These are phyloP conservation scores for Cercospora beticola DNA, from an alignment of 2,329 filamentous ascomycete species.

Conservation along the genomic window DNA sequence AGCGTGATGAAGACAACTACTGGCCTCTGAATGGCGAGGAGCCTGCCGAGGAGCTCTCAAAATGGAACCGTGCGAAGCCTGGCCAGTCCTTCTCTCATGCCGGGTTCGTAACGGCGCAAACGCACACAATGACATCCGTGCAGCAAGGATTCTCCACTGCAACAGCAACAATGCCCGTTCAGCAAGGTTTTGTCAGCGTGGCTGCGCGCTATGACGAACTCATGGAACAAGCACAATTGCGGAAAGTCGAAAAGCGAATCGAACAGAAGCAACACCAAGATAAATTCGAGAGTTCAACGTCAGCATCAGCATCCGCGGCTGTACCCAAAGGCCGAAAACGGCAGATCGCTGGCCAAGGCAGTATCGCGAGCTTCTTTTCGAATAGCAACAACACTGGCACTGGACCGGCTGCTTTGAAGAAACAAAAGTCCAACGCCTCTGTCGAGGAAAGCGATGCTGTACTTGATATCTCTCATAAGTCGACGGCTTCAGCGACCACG, in stretches of 20 bases:
- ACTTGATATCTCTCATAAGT: conserved; percentile 10
- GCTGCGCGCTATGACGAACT: conserved; percentile 41
- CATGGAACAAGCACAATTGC: conserved; percentile 38
- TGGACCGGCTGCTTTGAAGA: neutral
- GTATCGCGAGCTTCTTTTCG: conserved; percentile 55
- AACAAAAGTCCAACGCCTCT: neutral
- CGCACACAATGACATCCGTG: conserved; percentile 28
- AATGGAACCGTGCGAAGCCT: conserved; percentile 40
- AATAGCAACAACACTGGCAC: conserved; percentile 24
- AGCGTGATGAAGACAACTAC: conserved; percentile 63
- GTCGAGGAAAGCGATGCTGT: conserved; percentile 28
- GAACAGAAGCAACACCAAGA: conserved; percentile 24
- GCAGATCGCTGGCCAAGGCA: conserved; percentile 50
- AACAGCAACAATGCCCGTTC: conserved; percentile 28
- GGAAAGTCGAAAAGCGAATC: conserved; percentile 32
- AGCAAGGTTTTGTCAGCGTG: conserved; percentile 41
- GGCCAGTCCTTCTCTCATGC: conserved; percentile 1
- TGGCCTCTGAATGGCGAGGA: conserved; percentile 66
- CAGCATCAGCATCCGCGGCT: conserved; percentile 11
- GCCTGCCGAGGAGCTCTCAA: conserved; percentile 34
- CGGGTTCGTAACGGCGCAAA: conserved; percentile 23
- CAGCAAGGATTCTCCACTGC: conserved; percentile 34
- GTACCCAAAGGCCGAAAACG: conserved; percentile 40
- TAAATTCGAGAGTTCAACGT: neutral
- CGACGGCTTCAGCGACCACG: neutral